phyloP scores from a whole-genome alignment of 2,329 filamentous ascomycete species.

The Teratosphaeria viscida region DNA sequence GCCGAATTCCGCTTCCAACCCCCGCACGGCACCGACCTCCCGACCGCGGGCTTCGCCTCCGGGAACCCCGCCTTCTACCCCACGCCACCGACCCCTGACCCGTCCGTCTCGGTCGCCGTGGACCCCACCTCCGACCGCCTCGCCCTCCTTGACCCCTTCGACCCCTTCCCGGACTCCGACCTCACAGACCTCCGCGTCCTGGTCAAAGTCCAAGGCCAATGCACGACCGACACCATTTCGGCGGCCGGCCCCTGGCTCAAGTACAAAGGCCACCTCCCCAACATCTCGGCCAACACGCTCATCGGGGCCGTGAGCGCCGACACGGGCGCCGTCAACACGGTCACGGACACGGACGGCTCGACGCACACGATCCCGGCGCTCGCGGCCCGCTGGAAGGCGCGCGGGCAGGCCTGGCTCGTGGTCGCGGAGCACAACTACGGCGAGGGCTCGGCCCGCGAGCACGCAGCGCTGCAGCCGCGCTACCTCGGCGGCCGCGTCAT shows the following conservation, averaged over 20 bases:
- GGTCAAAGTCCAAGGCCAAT: constrained; percentile 94
- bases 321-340: constrained; percentile 84
- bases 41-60: constrained; percentile 65
- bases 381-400: constrained; percentile 68
- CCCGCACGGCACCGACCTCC: constrained; percentile 51
- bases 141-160: constrained; percentile 82
- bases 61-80: constrained; percentile 68
- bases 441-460: constrained; percentile 79
- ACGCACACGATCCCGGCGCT: constrained; percentile 69
- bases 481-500: constrained; percentile 80
- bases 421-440: constrained; percentile 98
- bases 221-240: constrained; percentile 97
- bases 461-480: constrained; percentile 82
- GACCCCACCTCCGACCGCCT: constrained; percentile 82
- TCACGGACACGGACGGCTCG: constrained; percentile 74
- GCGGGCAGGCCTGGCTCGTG: constrained; percentile 74
- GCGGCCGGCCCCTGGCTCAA: constrained; percentile 96
- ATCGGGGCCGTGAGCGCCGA: constrained; percentile 90
- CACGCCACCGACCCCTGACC: constrained; percentile 59
- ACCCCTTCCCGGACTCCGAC: constrained; percentile 64
- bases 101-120: constrained; percentile 62
- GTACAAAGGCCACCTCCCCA: constrained; percentile 97
- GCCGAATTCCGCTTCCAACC: constrained; percentile 72
- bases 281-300: constrained; percentile 94
- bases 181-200: constrained; percentile 72